These are phyloP conservation scores for Ceratocystis destructans DNA, from an alignment of 2,329 filamentous ascomycete species.

Conservation along the genomic window DNA sequence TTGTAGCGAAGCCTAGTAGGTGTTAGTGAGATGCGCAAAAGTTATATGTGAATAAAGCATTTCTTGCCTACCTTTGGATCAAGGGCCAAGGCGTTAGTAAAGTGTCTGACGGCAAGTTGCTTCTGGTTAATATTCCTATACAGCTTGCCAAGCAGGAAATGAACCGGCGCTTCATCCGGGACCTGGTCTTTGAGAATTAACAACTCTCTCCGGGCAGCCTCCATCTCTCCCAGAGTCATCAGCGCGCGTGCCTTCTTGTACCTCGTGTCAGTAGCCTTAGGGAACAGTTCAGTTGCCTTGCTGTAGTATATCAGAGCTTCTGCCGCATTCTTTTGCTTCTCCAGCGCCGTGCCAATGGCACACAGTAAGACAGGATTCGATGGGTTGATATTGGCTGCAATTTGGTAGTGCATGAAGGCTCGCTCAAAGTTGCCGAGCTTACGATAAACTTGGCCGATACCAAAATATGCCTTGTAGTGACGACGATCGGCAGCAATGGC, in stretches of 20 bases:
- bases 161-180: conserved; percentile 88
- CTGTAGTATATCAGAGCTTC: conserved; percentile 70
- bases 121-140: conserved; percentile 61
- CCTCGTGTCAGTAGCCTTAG: conserved; percentile 65
- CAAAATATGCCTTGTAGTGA: conserved; percentile 98
- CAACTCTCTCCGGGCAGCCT: conserved; percentile 66
- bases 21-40: neutral
- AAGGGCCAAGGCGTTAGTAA: conserved; percentile 85
- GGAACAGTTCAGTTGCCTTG: conserved; percentile 69
- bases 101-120: conserved; percentile 75
- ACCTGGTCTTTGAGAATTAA: conserved; percentile 81
- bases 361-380: conserved; percentile 86
- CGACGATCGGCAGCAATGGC: conserved; percentile 75
- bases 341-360: conserved; percentile 78
- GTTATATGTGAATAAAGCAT: neutral
- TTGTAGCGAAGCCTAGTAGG: conserved; percentile 61
- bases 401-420: conserved; percentile 80
- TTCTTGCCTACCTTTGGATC: conserved; percentile 69
- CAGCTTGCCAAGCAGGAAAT: conserved; percentile 80
- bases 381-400: conserved; percentile 78
- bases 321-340: conserved; percentile 72
- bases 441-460: conserved; percentile 69
- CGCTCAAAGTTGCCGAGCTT: conserved; percentile 84
- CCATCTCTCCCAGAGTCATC: conserved; percentile 57
- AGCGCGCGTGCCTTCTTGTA: conserved; percentile 88